phyloP scores from a whole-genome alignment of 805 yeast genomes.

The Cyberlindnera lachancei region DNA sequence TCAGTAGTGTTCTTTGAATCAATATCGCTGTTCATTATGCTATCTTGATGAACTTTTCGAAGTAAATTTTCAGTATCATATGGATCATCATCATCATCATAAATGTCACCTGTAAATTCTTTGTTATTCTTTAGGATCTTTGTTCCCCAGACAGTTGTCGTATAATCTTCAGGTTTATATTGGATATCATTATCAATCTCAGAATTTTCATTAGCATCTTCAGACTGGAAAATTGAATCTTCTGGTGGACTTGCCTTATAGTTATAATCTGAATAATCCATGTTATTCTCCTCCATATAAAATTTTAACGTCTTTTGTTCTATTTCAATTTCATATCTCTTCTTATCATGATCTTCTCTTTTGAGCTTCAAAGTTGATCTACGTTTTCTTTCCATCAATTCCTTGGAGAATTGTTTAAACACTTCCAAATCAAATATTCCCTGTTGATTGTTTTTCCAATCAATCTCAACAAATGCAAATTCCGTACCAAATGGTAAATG shows the following conservation, averaged over 20 bases:
- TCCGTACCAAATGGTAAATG: conserved; percentile 84
- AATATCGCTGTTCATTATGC: background rate
- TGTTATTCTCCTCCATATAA: conserved; percentile 47
- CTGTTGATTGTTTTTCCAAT: conserved; percentile 57
- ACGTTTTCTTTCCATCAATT: conserved; percentile 50
- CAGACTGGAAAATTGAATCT: conserved; percentile 23
- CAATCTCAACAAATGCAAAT: conserved; percentile 75
- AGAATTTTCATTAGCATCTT: conserved; percentile 1
- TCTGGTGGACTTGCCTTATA: conserved; percentile 5
- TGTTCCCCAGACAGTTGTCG: conserved; percentile 77
- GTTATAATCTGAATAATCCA: conserved; percentile 30
- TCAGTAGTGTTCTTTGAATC: too few relatives aligned
- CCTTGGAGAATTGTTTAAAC: conserved; percentile 41
- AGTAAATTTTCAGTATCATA: conserved; percentile 12
- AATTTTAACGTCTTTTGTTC: conserved; percentile 54
- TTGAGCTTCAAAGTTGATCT: conserved; percentile 39
- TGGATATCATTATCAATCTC: conserved; percentile 9
- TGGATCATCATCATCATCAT: conserved; percentile 23
- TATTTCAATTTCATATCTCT: conserved; percentile 47
- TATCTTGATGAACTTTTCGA: conserved; percentile 4
- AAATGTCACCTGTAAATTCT: conserved; percentile 25
- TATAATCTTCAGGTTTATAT: conserved; percentile 25
- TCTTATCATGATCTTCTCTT: conserved; percentile 54
- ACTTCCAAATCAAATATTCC: conserved; percentile 41
- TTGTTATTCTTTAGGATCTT: conserved; percentile 23